Conservation (phyloP, 2,329 filamentous ascomycete species). For the Camillea tinctor region DNA sequence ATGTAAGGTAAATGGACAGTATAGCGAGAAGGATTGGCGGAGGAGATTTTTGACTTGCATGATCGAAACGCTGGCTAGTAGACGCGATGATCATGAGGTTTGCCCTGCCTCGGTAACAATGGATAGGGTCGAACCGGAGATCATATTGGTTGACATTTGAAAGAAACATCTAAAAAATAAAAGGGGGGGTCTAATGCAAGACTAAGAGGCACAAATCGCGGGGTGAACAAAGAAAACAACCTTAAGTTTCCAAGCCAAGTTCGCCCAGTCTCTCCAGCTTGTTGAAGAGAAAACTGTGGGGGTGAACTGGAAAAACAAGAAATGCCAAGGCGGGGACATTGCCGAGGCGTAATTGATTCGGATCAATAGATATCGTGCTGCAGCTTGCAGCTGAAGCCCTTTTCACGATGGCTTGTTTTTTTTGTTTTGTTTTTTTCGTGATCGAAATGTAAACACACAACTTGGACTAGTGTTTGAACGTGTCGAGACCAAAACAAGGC, state of each 20-base stretch:
- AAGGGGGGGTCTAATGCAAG: neutral
- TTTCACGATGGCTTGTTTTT: neutral
- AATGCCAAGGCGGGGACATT: neutral
- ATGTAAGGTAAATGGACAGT: too few species aligned
- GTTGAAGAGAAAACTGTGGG: neutral
- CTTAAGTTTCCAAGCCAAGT: neutral
- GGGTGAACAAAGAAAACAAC: neutral
- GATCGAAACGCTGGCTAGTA: too few species aligned
- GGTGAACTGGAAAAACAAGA: neutral
- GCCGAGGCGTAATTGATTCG: neutral
- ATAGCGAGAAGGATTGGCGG: too few species aligned
- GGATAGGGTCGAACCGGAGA: neutral
- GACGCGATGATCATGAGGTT: neutral
- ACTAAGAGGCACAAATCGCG: neutral
- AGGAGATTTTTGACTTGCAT: too few species aligned
- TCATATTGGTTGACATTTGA: neutral
- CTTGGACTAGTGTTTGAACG: too few species aligned
- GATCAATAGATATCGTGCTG: too few species aligned
- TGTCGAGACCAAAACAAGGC: too few species aligned
- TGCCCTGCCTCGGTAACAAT: neutral
- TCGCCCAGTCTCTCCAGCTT: neutral
- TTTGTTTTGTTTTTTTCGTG: neutral
- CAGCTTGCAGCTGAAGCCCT: neutral
- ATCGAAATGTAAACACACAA: too few species aligned
- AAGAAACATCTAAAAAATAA: neutral